Evolutionary conservation across 2,329 filamentous ascomycete species (phyloP).

Genomic region (Paradendryphiella salina): DNA sequence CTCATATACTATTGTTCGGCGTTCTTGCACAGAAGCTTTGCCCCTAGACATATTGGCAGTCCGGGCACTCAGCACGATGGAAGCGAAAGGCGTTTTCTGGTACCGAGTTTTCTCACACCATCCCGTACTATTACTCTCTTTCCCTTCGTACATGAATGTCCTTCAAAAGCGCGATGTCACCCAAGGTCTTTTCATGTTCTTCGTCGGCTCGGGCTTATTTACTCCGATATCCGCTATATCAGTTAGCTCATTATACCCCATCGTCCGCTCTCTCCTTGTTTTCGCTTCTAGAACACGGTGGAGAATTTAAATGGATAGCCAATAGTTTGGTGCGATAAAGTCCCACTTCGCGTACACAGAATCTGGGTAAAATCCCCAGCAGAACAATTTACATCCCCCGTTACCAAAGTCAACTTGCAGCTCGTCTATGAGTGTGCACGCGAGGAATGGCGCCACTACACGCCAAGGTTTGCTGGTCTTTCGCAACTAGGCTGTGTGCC

Average conservation of each 20-base stretch:
- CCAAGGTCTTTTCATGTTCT: neutral
- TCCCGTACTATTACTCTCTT: neutral
- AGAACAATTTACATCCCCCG: neutral
- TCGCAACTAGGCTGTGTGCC: neutral
- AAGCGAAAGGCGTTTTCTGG: slow-evolving; percentile 5
- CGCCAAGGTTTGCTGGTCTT: neutral
- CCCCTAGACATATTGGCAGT: slow-evolving; percentile 10
- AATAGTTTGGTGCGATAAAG: slow-evolving; percentile 1
- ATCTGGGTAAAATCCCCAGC: neutral
- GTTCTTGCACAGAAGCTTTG: slow-evolving; percentile 18
- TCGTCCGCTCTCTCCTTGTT: slow-evolving; percentile 1
- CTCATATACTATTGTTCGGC: slow-evolving; percentile 22
- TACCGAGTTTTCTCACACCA: slow-evolving; percentile 8
- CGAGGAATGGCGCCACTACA: neutral
- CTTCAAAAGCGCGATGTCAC: slow-evolving; percentile 6
- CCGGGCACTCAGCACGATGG: slow-evolving; percentile 18
- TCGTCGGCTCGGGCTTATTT: neutral
- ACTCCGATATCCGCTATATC: slow-evolving; percentile 4
- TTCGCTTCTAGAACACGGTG: slow-evolving; percentile 14
- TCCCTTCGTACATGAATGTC: slow-evolving; percentile 2
- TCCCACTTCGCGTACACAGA: slow-evolving; percentile 9
- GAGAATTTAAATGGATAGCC: slow-evolving; percentile 12
- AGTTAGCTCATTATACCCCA: slow-evolving; percentile 13
- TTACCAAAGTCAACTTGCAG: neutral
- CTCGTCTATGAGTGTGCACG: neutral